Conservation (phyloP, 306 rosid species). For the Dryas drummondii region DNA sequence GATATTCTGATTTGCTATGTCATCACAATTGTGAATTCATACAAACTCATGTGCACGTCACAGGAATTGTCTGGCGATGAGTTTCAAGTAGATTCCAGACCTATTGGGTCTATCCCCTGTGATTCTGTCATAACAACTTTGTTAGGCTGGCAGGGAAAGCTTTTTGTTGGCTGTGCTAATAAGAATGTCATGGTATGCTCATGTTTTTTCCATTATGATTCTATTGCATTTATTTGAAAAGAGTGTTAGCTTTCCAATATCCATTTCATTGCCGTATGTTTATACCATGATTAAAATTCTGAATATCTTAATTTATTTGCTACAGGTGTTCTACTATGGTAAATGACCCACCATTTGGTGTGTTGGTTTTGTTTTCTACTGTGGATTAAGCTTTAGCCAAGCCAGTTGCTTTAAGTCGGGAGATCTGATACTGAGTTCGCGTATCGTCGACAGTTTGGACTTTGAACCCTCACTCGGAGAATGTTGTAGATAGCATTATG, state of each 20-base stretch:
- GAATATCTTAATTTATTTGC: constrained; percentile 24
- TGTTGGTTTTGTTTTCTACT: constrained; percentile 23
- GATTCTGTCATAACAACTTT: constrained; percentile 61
- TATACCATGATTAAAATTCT: not conserved
- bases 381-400: constrained; percentile 11
- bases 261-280: not conserved
- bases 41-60: constrained; percentile 14
- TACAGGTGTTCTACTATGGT: constrained; percentile 61
- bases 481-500: not conserved
- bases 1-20: not conserved
- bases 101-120: constrained; percentile 59
- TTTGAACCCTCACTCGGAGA: not conserved
- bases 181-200: constrained; percentile 61
- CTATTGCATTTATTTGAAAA: not conserved
- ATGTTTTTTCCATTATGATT: not conserved
- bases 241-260: too few relatives aligned
- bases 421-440: not conserved
- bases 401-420: not conserved
- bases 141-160: constrained; percentile 71
- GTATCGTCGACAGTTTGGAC: not conserved
- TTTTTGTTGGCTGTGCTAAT: constrained; percentile 72
- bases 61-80: constrained; percentile 79
- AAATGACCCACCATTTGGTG: constrained; percentile 23
- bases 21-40: constrained; percentile 14
- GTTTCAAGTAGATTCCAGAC: constrained; percentile 52